Base-by-base conservation (phyloP, 2,329 filamentous ascomycete genomes). In the Tolypocladium capitatum region DNA sequence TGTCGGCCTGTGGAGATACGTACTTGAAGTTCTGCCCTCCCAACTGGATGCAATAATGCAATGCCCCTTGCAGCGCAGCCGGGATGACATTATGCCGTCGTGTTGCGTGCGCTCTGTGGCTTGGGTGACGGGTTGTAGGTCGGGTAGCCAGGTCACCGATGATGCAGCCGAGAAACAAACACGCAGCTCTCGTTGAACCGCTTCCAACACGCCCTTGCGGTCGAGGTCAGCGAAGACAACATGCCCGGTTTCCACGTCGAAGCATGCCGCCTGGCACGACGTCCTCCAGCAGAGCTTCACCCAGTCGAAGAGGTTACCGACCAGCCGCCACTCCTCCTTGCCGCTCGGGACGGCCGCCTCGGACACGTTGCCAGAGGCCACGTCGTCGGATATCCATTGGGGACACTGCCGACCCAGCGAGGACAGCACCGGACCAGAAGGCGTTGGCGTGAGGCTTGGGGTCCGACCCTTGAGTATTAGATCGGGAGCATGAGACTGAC, bases 141-240 rank as follows among this genome's bases (percentile, higher is more conserved):
- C n/a, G n/a, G n/a, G n/a, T n/a, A n/a, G n/a, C n/a, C n/a, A n/a
- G n/a, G n/a, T n/a, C n/a, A n/a, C n/a, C n/a, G n/a, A n/a, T n/a
- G n/a, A n/a, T n/a, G n/a, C n/a, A n/a, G n/a, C n/a, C n/a, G n/a
- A n/a, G n/a, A n/a, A 31, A 9, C 21, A 28, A 27, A 28, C 13
- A 40, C 21, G 11, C 36, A 40, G 18, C 36, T 13, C 36, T 20
- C 13, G 24, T 16, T 44, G 13, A 13, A 33, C 14, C n/a, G 4
- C 8, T 32, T 8, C 7, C 54, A 85, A 81, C 83, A 87, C 63
- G 71, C 58, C 73, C 75, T 4, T 83, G 83, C 46, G n/a, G 68
- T 73, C 55, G 72, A 77, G 51, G 72, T 78, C 49, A 76, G 76
- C 56, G 76, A 79, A 54, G 80, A 83, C 46, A 66, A n/a, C n/a